These are phyloP conservation scores for Rhodotorula graminis DNA, from an alignment of 768 basidiomycete species.

Conservation along the genomic window DNA sequence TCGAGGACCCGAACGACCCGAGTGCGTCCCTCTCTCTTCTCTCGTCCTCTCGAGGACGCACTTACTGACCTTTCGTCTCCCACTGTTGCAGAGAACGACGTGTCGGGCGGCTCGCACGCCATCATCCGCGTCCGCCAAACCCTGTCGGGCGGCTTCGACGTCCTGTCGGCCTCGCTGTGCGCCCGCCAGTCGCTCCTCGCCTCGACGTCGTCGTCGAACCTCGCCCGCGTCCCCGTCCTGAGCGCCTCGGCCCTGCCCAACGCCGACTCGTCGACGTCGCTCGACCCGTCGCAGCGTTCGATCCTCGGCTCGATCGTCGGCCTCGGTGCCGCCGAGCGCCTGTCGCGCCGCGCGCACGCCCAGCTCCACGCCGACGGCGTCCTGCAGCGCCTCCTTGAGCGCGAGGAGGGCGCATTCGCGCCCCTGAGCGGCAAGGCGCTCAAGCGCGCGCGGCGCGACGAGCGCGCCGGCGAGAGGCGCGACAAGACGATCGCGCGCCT, in stretches of 20 bases:
- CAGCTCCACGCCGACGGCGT: constrained; percentile 13
- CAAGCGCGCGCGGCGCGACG: constrained; percentile 15
- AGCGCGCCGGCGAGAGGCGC: constrained; percentile 14
- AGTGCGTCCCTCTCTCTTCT: constrained; percentile 54
- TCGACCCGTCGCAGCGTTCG: not conserved
- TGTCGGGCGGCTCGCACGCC: constrained; percentile 79
- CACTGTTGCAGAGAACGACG: constrained; percentile 69
- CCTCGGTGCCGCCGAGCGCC: constrained; percentile 21
- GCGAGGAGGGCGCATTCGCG: not conserved
- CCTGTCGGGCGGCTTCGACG: constrained; percentile 67
- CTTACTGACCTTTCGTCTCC: not conserved
- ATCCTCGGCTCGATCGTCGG: constrained; percentile 37
- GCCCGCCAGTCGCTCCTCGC: constrained; percentile 45
- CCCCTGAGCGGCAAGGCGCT: constrained; percentile 16
- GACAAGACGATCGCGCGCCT: constrained; percentile 30
- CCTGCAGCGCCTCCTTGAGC: constrained; percentile 18
- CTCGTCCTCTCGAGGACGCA: no score
- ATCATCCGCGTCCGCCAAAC: constrained; percentile 75
- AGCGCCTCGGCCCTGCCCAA: constrained; percentile 11
- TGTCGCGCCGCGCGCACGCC: constrained; percentile 6
- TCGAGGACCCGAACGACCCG: constrained; percentile 89
- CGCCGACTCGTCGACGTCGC: constrained; percentile 25
- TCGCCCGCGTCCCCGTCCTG: constrained; percentile 10
- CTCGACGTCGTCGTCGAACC: not conserved
- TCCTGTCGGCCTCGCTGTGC: constrained; percentile 65